Evolutionary conservation across 345 rosid species (phyloP).

Genomic region (Lepidium sativum): DNA sequence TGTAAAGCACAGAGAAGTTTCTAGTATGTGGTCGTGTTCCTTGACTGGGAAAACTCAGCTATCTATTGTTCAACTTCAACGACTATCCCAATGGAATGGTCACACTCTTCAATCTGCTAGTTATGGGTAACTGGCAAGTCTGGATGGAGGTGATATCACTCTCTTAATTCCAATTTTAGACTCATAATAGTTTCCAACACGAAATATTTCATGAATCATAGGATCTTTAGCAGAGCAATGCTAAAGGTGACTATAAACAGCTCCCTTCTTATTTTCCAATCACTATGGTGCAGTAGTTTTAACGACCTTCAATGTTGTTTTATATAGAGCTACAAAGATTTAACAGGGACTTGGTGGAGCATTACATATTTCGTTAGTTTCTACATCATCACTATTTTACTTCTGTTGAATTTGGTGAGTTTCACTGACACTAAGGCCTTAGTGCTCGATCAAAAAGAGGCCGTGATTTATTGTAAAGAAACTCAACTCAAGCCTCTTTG

Average conservation of each 20-base stretch:
- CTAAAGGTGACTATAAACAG: slow-evolving; percentile 4
- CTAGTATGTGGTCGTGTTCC: slow-evolving; percentile 23
- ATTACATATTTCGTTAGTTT: slow-evolving; percentile 80
- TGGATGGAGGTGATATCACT: slow-evolving; percentile 77
- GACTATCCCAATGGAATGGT: slow-evolving; percentile 99
- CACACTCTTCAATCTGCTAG: slow-evolving; percentile 87
- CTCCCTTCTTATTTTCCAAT: not conserved
- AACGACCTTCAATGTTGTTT: slow-evolving; percentile 9
- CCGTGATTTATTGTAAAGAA: not conserved
- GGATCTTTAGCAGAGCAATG: not conserved
- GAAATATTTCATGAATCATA: not conserved
- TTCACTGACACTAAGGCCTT: not conserved
- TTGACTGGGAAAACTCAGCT: slow-evolving; percentile 50
- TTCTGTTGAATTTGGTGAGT: slow-evolving; percentile 90
- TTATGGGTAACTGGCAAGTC: slow-evolving; percentile 83
- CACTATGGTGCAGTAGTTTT: not conserved
- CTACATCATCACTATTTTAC: slow-evolving; percentile 64
- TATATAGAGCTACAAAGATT: slow-evolving; percentile 69
- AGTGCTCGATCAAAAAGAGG: too few species aligned
- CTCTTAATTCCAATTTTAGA: not conserved
- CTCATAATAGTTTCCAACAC: not conserved
- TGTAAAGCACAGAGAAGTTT: not conserved
- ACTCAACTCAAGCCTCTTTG: not conserved
- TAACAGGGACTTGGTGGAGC: slow-evolving; percentile 84
- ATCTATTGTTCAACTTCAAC: slow-evolving; percentile 78